Evolutionary conservation across 2,329 filamentous ascomycete genomes (phyloP), one percentile per base, ranked within the genome.

Genomic region (Graphilbum sp.): DNA sequence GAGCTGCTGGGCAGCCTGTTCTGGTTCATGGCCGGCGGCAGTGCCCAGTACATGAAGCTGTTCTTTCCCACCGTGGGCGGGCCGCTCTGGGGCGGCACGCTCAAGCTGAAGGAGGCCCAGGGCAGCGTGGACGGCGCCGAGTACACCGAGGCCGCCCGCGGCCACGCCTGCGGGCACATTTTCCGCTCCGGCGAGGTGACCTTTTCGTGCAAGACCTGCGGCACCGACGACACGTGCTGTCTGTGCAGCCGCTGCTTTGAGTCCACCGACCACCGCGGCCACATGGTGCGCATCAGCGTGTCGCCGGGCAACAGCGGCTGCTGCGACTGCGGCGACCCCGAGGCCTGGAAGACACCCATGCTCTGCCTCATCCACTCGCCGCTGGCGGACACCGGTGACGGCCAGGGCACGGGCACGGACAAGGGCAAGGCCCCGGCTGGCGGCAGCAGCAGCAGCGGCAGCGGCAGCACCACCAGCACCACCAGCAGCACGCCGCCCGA

Each of bases 101-200:
- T 87, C 69, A 90, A 81, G 57, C 65, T 98, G 30, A 73, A 80
- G 43, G 77, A 84, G 49, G 87, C 87, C 15, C 92, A 98, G 54
- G 88, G 87, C 16, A 84, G 84, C n/a, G 69, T 85, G 41, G 86
- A 94, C 52, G 88, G 90, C 11, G 85, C 88, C 24, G 92, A 98
- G 56, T 98, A 96, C 54, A 90, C 85, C 17, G 81, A 88, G 47
- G 80, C 82, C 7, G 90, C 90, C 13, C 75, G 85, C 47, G 90
- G 92, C 39, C 92, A 92, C 58, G 79, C 86, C 34, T 98, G 90
- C 55, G 92, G 90, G 4, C 92, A 98, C 62, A 96, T 98, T 45
- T 94, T 98, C 68, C 88, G 88, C 59, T 70, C 74, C 13, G 90
- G 88, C 36, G 90, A 98, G 63, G 87, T 86, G 40, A 88, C 85